Conservation (phyloP, 108 stramenopile genomes). For the Cyclotella choctawhatcheeana region DNA sequence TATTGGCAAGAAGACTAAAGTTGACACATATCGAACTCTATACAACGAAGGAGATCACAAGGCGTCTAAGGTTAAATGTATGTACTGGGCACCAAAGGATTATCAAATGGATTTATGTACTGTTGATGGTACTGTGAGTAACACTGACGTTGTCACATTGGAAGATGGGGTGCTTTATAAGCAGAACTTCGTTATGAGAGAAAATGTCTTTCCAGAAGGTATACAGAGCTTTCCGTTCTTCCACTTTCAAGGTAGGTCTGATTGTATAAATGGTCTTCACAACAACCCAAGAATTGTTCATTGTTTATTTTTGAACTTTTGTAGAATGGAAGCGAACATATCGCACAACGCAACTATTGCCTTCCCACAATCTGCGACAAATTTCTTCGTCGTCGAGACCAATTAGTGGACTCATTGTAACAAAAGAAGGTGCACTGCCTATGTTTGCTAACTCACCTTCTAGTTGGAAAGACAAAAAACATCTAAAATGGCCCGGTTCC, state of each 20-base stretch:
- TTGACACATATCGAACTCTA: conserved; percentile 46
- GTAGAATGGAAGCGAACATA: conserved; percentile 89
- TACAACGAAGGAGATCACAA: conserved; percentile 29
- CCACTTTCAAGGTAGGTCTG: conserved; percentile 84
- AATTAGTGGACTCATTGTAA: conserved; percentile 44
- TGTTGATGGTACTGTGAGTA: conserved; percentile 41
- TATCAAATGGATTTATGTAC: conserved; percentile 83
- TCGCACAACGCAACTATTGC: conserved; percentile 60
- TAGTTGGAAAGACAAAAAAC: conserved; percentile 21
- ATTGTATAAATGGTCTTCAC: too few species aligned
- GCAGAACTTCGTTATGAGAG: conserved; percentile 56
- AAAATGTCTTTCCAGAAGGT: conserved; percentile 56
- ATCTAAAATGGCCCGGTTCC: conserved; percentile 12
- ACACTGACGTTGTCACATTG: conserved; percentile 71
- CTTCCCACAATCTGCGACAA: conserved; percentile 49
- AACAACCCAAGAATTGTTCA: background rate
- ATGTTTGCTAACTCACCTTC: conserved; percentile 13
- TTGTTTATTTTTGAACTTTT: background rate
- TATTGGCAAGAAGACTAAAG: conserved; percentile 50
- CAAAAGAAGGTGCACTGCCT: conserved; percentile 78
- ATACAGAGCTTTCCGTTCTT: conserved; percentile 82
- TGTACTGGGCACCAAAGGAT: conserved; percentile 88
- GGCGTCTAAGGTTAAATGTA: conserved; percentile 66
- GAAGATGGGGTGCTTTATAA: conserved; percentile 81
- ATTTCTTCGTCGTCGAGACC: conserved; percentile 12